These are phyloP conservation scores for Ophiostoma piceae DNA, from an alignment of 2,329 filamentous ascomycete species.

Conservation along the genomic window DNA sequence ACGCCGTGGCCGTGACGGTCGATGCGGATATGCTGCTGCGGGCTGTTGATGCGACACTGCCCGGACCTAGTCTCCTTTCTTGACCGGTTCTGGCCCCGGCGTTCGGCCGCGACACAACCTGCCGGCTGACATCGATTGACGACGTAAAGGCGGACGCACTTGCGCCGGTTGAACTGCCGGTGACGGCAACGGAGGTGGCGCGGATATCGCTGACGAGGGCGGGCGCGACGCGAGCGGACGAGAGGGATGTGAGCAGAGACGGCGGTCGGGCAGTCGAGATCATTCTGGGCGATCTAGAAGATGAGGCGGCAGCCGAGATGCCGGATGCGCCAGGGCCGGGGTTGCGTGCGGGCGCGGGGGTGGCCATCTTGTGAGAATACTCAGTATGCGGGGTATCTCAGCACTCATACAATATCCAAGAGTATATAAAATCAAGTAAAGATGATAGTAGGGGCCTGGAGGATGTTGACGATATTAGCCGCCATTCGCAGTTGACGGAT, in stretches of 20 bases:
- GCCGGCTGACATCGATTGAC: not conserved
- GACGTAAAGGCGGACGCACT: not conserved
- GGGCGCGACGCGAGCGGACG: conserved; percentile 17
- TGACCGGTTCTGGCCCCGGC: not conserved
- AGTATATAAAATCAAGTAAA: not conserved
- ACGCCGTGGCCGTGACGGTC: conserved; percentile 10
- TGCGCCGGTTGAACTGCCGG: not conserved
- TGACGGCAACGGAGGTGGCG: conserved; percentile 10
- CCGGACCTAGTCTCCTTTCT: not conserved
- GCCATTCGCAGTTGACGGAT: not conserved
- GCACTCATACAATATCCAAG: not conserved
- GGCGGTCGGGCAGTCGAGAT: not conserved
- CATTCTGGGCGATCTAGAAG: not conserved
- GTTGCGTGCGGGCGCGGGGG: not conserved
- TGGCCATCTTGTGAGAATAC: not conserved
- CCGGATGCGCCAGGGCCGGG: conserved; percentile 9
- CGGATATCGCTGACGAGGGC: conserved; percentile 18
- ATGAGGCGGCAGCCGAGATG: not conserved
- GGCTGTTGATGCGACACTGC: conserved; percentile 4
- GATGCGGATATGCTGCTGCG: conserved; percentile 3
- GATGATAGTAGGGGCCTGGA: not conserved
- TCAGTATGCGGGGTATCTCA: not conserved
- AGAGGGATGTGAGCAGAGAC: conserved; percentile 12
- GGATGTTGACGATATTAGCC: conserved; percentile 6
- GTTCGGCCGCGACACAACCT: not conserved